Evolutionary conservation across 805 yeast genomes (phyloP), one percentile per base, ranked within the genome.

Genomic region (Osmozyma mogii): DNA sequence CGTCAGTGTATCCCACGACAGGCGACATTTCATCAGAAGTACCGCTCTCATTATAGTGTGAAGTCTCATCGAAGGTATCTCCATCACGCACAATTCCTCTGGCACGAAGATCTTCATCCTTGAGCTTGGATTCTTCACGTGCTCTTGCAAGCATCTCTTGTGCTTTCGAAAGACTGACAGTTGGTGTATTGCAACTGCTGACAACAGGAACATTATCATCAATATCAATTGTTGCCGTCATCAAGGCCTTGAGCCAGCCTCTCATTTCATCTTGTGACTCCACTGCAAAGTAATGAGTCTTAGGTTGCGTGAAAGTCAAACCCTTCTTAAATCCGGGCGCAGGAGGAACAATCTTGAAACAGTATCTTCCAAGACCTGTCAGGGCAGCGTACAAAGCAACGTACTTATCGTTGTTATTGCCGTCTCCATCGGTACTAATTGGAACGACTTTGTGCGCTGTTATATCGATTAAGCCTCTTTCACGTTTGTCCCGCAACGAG

Each of bases 311-410:
- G 54, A 92, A 92, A 0, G 95, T 88, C 34, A 92, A 72, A 0
- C 97, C 97, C 58, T 88, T 89, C 41, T 80, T 78, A 30, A 89
- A 84, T 0, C 99, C 99, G 0, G 97, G 97, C 2, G 94, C 95
- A 0, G 99, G 99, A 7, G 99, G 99, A 3, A 88, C 75, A 9
- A 92, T 54, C 54, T 88, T 88, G 65, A 92, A 89, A 47, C 95
- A 85, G 50, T 75, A 84, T 23, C 94, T 69, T n/a, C 97, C 97
- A 25, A 83, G 79, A 6, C 96, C 96, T 3, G 95, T 81, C 18
- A 89, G 78, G 0, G 96, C 92, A 1, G 97, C 96, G 54, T 84
- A 84, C 27, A 89, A 58, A 0, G 96, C 84, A 22, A 84, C 77
- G 32, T 83, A 67, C 50, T 81, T 84, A 57, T 88, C 96, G 44